Evolutionary conservation across 2,329 filamentous ascomycete species (phyloP), one percentile per base, ranked within the genome.

Genomic region (Exophiala lecanii-corni): DNA sequence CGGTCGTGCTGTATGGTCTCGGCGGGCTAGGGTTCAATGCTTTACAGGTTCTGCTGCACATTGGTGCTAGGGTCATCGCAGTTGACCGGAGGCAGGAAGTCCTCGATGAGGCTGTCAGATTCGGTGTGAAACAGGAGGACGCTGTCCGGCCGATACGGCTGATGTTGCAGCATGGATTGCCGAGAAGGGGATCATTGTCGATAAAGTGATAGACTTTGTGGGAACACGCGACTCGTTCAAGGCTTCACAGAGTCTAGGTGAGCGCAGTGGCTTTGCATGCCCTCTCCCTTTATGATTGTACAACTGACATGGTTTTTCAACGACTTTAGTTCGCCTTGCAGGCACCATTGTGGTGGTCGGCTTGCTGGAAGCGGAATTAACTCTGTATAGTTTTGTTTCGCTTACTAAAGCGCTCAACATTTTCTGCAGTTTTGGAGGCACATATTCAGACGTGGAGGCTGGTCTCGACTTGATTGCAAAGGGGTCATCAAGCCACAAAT

Each of bases 351-450:
- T 50, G 7, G 36, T 43, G 9, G 40, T 50, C 16, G 47, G 47
- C 7, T 26, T 50, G 9, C 32, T 50, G 10, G 15, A 30, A 7
- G 15, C 35, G 7, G 23, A 39, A 5, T 5, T 50, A 7, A 20
- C 36, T 3, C 16, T 50, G 19, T 16, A 36, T 10, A 36, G 35
- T n/a, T 12, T 34, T 13, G 23, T 30, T 2, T 21, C 37, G 9
- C 36, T 47, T 5, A 34, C 38, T 6, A 50, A 47, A 23, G 39
- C 39, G 23, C 32, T 50, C 19, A 31, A 36, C 16, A 39, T 50
- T 13, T 23, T 50, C 9, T 36, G 47, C 31, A 47, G 43, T 30
- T 50, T 47, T 31, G 47, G 43, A n/a, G 47, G 43, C 5, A 50
- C 44, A 10, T 18, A 32, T 15, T 20, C 25, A 3, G 38, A 50